Evolutionary conservation across 495 filamentous ascomycete genomes (phyloP), one percentile per base, ranked within the genome.

Genomic region (Trypethelium eluteriae): DNA sequence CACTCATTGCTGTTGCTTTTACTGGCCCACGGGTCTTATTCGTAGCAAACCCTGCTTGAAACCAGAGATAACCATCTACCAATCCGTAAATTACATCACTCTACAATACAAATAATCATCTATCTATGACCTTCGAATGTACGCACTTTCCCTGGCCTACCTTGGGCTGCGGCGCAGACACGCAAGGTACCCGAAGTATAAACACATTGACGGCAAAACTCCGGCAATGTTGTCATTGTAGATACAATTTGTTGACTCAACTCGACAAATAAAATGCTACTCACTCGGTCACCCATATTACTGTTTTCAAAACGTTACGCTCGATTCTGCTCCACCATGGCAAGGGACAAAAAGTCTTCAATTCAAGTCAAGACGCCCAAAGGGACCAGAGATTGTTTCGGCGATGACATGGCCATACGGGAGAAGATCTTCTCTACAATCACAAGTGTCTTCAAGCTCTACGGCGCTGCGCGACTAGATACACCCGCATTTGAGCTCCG

Each of bases 391-490:
- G 67, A 69, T 57, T 74, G 73, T 86, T 80, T 84, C 63, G 88
- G 88, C 50, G 82, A 79, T 70, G 88, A 89, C 74, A 89, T 89
- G 84, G 82, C 89, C 41, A 84, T 92, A 67, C 85, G 90, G 66
- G 90, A 96, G 77, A 85, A 85, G 75, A 94, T 95, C 75, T 94
- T 94, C 79, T 83, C 79, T 69, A 89, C 84, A 67, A 92, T 96
- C 76, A 88, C 86, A 67, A 79, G 87, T 66, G 90, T 95, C 71
- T 96, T 97, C 80, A 89, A 91, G 79, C 90, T 89, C 71, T 90
- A 95, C 81, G 91, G 91, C 74, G 91, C 85, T 16, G 88, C 90
- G 59, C 89, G 89, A 67, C 87, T 96, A 67, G 91, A 96, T 76
- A 96, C 91, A 57, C 73, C 73, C 0, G 71, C 92, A 47, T 92